phyloP scores from a whole-genome alignment of 176 grass and related monocot species.

The Oryza officinalis region DNA sequence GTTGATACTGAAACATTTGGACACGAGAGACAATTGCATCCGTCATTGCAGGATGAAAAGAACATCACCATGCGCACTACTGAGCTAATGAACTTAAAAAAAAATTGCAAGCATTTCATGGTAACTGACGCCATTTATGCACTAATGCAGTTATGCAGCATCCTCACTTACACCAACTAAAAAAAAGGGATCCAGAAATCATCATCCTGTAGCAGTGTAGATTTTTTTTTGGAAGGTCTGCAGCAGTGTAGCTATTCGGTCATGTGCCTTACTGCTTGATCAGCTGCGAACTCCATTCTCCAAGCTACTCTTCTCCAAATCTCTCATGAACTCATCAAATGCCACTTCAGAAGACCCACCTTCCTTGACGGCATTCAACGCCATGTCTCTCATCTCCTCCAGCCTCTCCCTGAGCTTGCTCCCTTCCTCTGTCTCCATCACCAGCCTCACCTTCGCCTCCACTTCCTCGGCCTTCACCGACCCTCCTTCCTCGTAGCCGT shows the following conservation, averaged over 20 bases:
- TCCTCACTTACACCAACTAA: neutral
- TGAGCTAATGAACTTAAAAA: no score
- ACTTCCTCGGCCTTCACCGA: slow-evolving; percentile 57
- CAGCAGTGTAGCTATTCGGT: no score
- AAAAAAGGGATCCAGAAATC: no score
- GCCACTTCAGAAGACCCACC: slow-evolving; percentile 42
- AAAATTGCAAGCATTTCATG: no score
- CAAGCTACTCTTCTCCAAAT: slow-evolving; percentile 21
- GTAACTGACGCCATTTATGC: neutral
- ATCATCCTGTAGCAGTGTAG: no score
- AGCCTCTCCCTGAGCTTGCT: slow-evolving; percentile 34
- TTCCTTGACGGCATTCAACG: slow-evolving; percentile 23
- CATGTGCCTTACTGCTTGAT: neutral
- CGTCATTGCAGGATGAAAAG: no score
- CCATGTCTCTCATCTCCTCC: slow-evolving; percentile 20
- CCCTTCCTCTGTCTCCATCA: slow-evolving; percentile 54
- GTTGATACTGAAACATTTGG: no score
- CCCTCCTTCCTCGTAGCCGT: slow-evolving; percentile 34
- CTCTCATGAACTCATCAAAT: slow-evolving; percentile 23
- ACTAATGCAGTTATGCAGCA: no score
- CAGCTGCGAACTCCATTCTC: neutral
- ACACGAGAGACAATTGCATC: no score
- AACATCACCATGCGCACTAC: no score
- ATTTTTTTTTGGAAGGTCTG: no score
- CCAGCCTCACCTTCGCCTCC: slow-evolving; percentile 54